Evolutionary conservation across 495 filamentous ascomycete genomes (phyloP).

Genomic region (Patellaria atrata): DNA sequence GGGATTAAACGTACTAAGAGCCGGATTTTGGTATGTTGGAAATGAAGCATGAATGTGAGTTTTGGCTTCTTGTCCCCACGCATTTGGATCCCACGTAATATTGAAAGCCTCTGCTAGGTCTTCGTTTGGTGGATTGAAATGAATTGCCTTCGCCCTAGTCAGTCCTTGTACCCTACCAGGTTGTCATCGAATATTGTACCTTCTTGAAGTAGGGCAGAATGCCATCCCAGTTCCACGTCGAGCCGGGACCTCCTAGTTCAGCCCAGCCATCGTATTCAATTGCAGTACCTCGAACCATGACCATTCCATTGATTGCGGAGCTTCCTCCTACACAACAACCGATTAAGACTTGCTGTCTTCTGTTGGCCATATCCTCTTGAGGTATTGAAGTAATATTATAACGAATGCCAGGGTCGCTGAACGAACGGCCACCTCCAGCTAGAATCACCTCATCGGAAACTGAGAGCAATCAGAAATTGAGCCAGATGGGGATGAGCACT

Average conservation of each 20-base stretch:
- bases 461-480: too few species aligned
- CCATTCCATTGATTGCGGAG: conserved; percentile 9
- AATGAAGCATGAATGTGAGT: conserved; percentile 5
- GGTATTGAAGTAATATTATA: too few species aligned
- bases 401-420: too few species aligned
- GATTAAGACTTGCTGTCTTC: too few species aligned
- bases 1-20: conserved; percentile 6
- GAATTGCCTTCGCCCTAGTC: too few species aligned
- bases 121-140: conserved; percentile 3
- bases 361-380: too few species aligned
- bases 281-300: conserved; percentile 7
- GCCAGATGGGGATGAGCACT: too few species aligned
- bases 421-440: too few species aligned
- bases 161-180: too few species aligned
- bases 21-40: conserved; percentile 9
- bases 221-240: conserved; percentile 10
- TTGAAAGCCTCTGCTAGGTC: conserved; percentile 1
- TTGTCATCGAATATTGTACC: too few species aligned
- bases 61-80: conserved; percentile 6
- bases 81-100: conserved; percentile 8
- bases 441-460: too few species aligned
- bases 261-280: conserved; percentile 13
- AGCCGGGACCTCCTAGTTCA: conserved; percentile 5
- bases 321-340: conserved; percentile 12
- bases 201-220: conserved; percentile 13